Evolutionary conservation across 805 yeast species (phyloP), one percentile per base, ranked within the genome.

Genomic region (Pichia pseudocactophila): DNA sequence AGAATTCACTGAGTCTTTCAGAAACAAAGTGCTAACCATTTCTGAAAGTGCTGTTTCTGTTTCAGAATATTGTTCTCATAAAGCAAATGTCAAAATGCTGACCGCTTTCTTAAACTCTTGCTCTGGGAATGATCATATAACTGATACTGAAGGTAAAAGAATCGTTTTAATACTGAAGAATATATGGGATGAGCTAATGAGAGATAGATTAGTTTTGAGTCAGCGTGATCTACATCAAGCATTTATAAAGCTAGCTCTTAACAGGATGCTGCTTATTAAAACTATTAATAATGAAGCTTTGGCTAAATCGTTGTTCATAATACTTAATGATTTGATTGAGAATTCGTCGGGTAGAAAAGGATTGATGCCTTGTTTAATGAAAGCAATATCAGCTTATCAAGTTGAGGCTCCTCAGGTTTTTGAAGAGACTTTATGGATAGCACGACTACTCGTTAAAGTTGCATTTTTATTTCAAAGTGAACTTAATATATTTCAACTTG

Each of bases 261-360:
- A 72, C 48, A 58, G 65, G 3, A 50, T 46, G 2, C 45, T 80
- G 6, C 48, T 83, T 34, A 52, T 43, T 7, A 50, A 51, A 9
- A 67, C 81, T 0, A 51, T 60, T 1, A 50, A 53, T 1, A 58
- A 57, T 46, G 57, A 50, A 12, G 48, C 43, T 1, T 49, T 67
- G 16, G 54, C 61, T 10, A 54, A 50, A 7, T 45, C 46, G 0
- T 54, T 76, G 1, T 51, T 47, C 18, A 48, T 42, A 16, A 66
- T 76, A 40, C 67, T 74, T 2, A 37, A 50, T 12, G 68, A 74
- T 1, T 65, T 80, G 2, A 62, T 80, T 25, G 50, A 53, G 1
- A 69, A 72, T 36, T 63, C 85, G 0, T 68, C 56, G 41, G 79
- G 84, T 0, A 72, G 95, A 58, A 74, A 94, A 50, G 70, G 82